A percentile compares a stretch with the other conserved stretches of the same genome.
Conservation (phyloP, 345 rosid species). For the Schrenkiella parvula region DNA sequence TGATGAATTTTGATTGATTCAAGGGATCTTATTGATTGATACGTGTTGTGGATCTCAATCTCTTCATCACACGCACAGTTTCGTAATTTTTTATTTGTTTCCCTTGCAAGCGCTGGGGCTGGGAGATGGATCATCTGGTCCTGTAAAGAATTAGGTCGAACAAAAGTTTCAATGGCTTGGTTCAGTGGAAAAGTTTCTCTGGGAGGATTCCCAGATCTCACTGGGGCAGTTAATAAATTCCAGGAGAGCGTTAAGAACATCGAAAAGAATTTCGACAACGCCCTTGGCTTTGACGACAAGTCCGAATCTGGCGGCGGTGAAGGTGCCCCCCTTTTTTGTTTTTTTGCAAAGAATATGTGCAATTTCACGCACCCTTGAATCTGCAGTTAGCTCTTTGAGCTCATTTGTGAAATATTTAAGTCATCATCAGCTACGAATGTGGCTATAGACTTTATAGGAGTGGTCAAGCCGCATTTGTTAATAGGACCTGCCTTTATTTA, state of each 20-base stretch:
- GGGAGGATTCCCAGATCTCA: slow-evolving; percentile 93
- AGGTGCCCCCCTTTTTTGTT: slow-evolving; percentile 39
- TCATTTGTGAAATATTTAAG: neutral
- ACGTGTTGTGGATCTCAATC: neutral
- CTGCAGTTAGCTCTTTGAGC: neutral
- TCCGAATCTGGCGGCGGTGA: slow-evolving; percentile 39
- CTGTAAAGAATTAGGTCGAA: slow-evolving; percentile 26
- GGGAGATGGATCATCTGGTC: slow-evolving; percentile 27
- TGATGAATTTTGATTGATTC: neutral
- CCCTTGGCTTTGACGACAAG: slow-evolving; percentile 93
- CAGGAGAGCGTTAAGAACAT: slow-evolving; percentile 99
- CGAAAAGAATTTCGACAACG: slow-evolving; percentile 94
- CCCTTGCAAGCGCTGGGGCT: slow-evolving; percentile 35
- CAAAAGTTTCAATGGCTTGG: slow-evolving; percentile 79
- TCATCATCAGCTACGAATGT: neutral
- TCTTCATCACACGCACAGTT: neutral
- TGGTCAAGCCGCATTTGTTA: neutral
- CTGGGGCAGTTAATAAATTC: slow-evolving; percentile 97
- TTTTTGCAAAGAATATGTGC: neutral
- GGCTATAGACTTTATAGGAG: neutral
- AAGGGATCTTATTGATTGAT: neutral
- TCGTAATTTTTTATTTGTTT: neutral
- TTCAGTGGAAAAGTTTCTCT: slow-evolving; percentile 83
- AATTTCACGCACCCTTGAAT: neutral
- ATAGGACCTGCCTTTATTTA: neutral